Conservation (phyloP, 202 grass and related monocot genomes). For the Setaria italica region DNA sequence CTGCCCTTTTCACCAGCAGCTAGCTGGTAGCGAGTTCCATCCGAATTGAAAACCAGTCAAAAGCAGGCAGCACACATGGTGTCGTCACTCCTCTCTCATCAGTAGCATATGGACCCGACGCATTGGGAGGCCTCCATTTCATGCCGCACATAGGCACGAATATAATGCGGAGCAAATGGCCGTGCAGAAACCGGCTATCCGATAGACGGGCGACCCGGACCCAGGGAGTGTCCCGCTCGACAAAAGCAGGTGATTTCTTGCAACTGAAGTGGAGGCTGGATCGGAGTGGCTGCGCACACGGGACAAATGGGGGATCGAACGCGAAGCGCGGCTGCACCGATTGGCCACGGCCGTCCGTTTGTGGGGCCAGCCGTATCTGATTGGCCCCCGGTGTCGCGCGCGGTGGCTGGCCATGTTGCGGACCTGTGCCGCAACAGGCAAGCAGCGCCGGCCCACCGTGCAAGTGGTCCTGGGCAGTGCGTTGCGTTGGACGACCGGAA, state of each 20-base stretch:
- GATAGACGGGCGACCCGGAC: neutral
- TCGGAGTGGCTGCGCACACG: slow-evolving; percentile 7
- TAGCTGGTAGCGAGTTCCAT: slow-evolving; percentile 18
- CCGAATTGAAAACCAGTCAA: slow-evolving; percentile 4
- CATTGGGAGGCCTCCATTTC: slow-evolving; percentile 3
- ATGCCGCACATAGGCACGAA: slow-evolving; percentile 23
- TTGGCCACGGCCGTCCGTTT: neutral
- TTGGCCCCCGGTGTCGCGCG: neutral
- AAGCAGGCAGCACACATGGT: neutral
- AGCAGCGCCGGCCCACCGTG: slow-evolving; percentile 18
- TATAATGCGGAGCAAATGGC: slow-evolving; percentile 18
- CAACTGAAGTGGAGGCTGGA: neutral
- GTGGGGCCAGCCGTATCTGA: neutral
- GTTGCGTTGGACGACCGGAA: neutral
- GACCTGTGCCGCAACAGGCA: neutral
- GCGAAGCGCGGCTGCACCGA: neutral
- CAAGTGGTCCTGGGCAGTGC: slow-evolving; percentile 15
- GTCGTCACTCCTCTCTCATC: neutral
- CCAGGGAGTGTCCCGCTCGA: no score
- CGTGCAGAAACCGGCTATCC: no score
- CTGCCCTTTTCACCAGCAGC: slow-evolving; percentile 14
- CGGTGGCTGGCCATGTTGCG: neutral
- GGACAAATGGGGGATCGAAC: neutral
- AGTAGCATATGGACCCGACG: neutral
- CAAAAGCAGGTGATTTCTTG: neutral